Base-by-base conservation (phyloP, 768 basidiomycete genomes). In the Mycena leptocephala region DNA sequence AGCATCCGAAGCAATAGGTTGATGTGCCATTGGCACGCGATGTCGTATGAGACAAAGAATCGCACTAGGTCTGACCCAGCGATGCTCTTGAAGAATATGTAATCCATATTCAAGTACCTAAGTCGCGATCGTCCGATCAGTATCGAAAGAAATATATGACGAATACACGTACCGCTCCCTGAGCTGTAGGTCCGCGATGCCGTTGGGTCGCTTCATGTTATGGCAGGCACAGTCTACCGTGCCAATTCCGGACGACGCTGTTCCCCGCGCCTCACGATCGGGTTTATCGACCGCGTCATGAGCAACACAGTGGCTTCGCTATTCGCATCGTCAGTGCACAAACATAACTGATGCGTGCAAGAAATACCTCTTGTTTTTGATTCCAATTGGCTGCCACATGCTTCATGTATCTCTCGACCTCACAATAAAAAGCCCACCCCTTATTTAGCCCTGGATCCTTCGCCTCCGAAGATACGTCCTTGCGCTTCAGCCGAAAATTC, bases 81-180 rank as follows among this genome's bases (percentile, higher is more conserved):
- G 1, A 84, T 33, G 62, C 76, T 79, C 5, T 79, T 81, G 2
- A 77, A 61, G 28, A 82, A 78, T 20, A 84, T 72, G 48, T 78
- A 83, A 53, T 85, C 84, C 81, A 81, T 76, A 39, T 80, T 78
- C 41, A 78, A 41, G 70, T 81, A 77, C 39, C 80, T 26, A n/a
- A n/a, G n/a, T n/a, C n/a, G n/a, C n/a, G n/a, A n/a, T n/a, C n/a
- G n/a, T n/a, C n/a, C n/a, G n/a, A n/a, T n/a, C n/a, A n/a, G n/a
- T n/a, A n/a, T n/a, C n/a, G n/a, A n/a, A n/a, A n/a, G n/a, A n/a
- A n/a, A n/a, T n/a, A n/a, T n/a, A n/a, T n/a, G n/a, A n/a, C n/a
- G n/a, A n/a, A n/a, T n/a, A n/a, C 67, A 76, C 48, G 7, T 69
- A 80, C 79, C 79, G 56, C 56, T 80, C 79, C 5, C 79, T 79